phyloP scores from a whole-genome alignment of 2,329 filamentous ascomycete species.

The Fusarium sarcochroum region DNA sequence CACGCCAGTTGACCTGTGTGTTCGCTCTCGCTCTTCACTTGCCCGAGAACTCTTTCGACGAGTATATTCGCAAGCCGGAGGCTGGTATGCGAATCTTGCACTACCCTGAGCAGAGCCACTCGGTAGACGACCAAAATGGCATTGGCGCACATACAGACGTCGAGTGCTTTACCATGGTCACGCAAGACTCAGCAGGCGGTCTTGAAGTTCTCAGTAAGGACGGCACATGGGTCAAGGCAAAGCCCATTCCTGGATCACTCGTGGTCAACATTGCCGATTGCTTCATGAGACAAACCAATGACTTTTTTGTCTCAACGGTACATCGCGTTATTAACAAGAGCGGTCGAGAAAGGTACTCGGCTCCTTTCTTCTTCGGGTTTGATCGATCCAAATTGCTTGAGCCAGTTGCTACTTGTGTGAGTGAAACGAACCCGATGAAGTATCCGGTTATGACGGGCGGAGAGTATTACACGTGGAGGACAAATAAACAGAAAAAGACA shows the following conservation, averaged over 20 bases:
- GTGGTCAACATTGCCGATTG: constrained; percentile 68
- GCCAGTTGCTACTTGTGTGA: constrained; percentile 52
- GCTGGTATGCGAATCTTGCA: not conserved
- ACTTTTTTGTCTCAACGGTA: constrained; percentile 63
- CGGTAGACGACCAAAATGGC: constrained; percentile 45
- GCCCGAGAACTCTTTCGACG: not conserved
- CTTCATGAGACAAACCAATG: constrained; percentile 66
- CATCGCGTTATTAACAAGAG: constrained; percentile 62
- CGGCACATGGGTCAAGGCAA: constrained; percentile 59
- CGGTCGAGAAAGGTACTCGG: constrained; percentile 57
- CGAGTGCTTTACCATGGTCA: constrained; percentile 63
- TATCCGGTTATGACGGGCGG: constrained; percentile 53
- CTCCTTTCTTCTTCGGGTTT: constrained; percentile 64
- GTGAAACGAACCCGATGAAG: constrained; percentile 51
- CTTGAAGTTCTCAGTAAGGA: constrained; percentile 62
- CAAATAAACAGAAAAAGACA: constrained; percentile 46
- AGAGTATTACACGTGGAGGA: constrained; percentile 52
- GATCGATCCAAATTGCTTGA: constrained; percentile 47
- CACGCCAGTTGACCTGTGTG: not conserved
- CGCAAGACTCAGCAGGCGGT: constrained; percentile 60
- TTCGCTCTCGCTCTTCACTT: constrained; percentile 2
- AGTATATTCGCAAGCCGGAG: not conserved
- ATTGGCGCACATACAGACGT: constrained; percentile 65
- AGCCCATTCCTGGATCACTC: constrained; percentile 58
- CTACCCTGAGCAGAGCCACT: constrained; percentile 8